These are phyloP conservation scores for Sporothrix schenckii DNA, from an alignment of 2,329 filamentous ascomycete genomes.

Conservation along the genomic window DNA sequence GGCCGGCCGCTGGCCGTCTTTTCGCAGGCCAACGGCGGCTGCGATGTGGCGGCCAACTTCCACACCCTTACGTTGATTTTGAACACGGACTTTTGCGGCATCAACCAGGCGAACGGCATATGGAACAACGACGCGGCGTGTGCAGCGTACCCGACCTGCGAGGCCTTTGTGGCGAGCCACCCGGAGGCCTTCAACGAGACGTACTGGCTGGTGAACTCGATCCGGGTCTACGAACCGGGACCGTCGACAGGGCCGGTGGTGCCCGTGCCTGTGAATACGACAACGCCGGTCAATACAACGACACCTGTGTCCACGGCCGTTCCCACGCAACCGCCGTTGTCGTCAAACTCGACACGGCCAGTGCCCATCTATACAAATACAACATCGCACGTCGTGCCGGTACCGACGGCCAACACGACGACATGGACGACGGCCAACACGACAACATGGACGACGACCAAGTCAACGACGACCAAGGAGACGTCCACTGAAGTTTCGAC, in stretches of 20 bases:
- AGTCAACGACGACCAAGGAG: not conserved
- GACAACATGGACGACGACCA: not conserved
- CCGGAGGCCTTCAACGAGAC: slow-evolving; percentile 49
- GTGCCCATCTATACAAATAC: not conserved
- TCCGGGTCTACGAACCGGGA: slow-evolving; percentile 47
- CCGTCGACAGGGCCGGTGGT: not conserved
- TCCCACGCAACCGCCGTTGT: not conserved
- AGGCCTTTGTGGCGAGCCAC: slow-evolving; percentile 59
- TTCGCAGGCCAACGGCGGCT: slow-evolving; percentile 22
- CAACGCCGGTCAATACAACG: not conserved
- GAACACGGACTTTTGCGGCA: slow-evolving; percentile 42
- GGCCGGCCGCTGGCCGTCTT: slow-evolving; percentile 47
- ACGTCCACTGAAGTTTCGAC: not conserved
- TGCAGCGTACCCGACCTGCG: slow-evolving; percentile 46
- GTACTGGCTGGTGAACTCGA: slow-evolving; percentile 61
- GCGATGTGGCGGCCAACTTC: slow-evolving; percentile 10
- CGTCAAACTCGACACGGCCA: not conserved
- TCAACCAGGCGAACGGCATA: slow-evolving; percentile 35
- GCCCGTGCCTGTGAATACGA: not conserved
- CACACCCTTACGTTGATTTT: slow-evolving; percentile 34
- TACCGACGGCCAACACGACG: not conserved
- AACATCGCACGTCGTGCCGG: not conserved
- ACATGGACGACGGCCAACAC: not conserved
- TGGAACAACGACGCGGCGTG: slow-evolving; percentile 36
- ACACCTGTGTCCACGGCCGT: not conserved